These are phyloP conservation scores for Apophysomyces trapeziformis DNA, from an alignment of 371 early-diverging fungal genomes.

Conservation along the genomic window DNA sequence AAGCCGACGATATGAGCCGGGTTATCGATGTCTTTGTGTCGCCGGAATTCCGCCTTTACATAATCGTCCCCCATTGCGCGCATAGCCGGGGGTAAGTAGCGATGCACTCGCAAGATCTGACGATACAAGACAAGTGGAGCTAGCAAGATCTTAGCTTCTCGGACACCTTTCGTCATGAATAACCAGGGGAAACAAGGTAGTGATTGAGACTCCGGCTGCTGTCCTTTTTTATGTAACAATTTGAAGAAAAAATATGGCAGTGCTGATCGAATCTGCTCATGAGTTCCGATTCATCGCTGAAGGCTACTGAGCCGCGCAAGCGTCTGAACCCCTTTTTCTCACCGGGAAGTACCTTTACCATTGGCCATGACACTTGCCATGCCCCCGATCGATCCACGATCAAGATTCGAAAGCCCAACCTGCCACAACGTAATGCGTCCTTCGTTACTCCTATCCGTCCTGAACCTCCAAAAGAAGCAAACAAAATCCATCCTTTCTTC, in stretches of 20 bases:
- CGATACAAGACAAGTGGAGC: slow-evolving; percentile 67
- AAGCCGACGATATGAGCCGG: slow-evolving; percentile 73
- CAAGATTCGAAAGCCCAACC: neutral
- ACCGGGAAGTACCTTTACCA: neutral
- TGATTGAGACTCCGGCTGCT: neutral
- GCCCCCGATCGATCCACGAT: neutral
- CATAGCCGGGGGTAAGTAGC: slow-evolving; percentile 60
- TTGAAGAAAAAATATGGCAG: neutral
- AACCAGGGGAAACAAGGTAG: neutral
- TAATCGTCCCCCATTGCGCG: slow-evolving; percentile 70
- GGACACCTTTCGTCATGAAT: slow-evolving; percentile 13
- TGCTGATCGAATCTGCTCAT: neutral
- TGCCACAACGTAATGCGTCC: neutral
- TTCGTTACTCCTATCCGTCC: too few relatives aligned
- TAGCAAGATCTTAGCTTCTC: slow-evolving; percentile 37
- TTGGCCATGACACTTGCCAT: neutral
- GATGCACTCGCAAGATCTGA: slow-evolving; percentile 63
- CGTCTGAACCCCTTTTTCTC: neutral
- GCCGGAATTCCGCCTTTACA: slow-evolving; percentile 68
- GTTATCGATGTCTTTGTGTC: slow-evolving; percentile 66
- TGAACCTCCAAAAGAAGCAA: neutral
- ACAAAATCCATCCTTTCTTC: slow-evolving; percentile 1
- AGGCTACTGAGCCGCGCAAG: neutral
- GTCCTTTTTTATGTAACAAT: neutral
- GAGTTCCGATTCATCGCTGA: neutral